Evolutionary conservation across 2,329 filamentous ascomycete genomes (phyloP).

Genomic region (Colletotrichum sp.): DNA sequence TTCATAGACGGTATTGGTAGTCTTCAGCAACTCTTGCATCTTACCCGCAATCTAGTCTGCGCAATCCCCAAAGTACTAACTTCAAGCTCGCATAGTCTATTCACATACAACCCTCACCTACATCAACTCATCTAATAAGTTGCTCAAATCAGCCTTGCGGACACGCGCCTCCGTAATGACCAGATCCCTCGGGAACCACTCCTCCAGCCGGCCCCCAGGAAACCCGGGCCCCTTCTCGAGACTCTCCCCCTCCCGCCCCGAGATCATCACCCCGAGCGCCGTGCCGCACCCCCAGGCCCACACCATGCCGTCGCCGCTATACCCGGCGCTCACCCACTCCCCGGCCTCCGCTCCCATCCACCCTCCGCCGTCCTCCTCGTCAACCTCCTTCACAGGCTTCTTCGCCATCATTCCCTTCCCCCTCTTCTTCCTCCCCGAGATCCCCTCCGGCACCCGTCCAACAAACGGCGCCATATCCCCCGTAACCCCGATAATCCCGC

Average conservation of each 20-base stretch:
- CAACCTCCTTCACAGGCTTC: not conserved
- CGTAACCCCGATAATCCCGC: conserved; percentile 52
- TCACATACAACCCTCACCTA: not conserved
- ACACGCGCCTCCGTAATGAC: conserved; percentile 37
- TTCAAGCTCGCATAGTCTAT: not conserved
- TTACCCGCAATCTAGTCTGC: no score
- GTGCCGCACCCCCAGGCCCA: conserved; percentile 57
- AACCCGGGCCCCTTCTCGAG: conserved; percentile 35
- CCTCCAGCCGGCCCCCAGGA: conserved; percentile 36
- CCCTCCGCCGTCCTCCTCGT: not conserved
- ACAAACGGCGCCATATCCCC: conserved; percentile 57
- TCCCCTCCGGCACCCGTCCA: conserved; percentile 41
- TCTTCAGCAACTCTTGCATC: no score
- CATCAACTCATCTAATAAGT: conserved; percentile 31
- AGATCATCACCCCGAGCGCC: conserved; percentile 51
- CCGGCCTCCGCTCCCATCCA: conserved; percentile 27
- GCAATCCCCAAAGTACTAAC: accelerated
- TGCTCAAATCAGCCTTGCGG: conserved; percentile 38
- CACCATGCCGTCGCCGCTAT: conserved; percentile 58
- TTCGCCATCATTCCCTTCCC: not conserved
- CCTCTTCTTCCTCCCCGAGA: conserved; percentile 22
- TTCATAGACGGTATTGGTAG: no score
- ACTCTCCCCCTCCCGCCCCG: conserved; percentile 38
- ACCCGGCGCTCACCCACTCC: conserved; percentile 59
- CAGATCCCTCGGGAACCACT: conserved; percentile 47